A percentile compares a stretch with the other conserved stretches of the same genome.
Conservation (phyloP, 169 alveolate species). For the Plasmodium vivax region DNA sequence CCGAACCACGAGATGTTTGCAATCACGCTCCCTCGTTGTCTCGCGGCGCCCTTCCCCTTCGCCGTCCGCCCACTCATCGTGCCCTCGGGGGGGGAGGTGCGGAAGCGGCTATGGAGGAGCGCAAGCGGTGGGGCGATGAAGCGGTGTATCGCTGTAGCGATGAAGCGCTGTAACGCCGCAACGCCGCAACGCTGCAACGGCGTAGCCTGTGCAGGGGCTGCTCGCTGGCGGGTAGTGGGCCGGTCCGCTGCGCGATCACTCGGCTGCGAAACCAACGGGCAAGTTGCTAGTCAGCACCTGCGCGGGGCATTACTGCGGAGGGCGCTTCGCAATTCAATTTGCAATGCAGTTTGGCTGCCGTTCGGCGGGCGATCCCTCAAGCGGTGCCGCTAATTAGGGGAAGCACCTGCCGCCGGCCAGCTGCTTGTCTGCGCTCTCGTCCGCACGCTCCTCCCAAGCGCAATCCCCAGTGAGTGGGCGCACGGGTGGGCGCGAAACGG, state of each 20-base stretch:
- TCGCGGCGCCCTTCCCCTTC: background rate
- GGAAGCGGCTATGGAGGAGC: too few relatives aligned
- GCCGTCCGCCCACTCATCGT: background rate
- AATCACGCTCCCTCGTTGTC: background rate
- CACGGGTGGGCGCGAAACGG: background rate
- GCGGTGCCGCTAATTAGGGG: too few relatives aligned
- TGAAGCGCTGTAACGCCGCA: too few relatives aligned
- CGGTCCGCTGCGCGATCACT: background rate
- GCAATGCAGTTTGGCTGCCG: too few relatives aligned
- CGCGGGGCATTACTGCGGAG: background rate
- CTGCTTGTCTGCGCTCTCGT: background rate
- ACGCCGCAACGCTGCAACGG: too few relatives aligned
- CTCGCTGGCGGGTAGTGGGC: background rate
- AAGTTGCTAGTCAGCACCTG: background rate
- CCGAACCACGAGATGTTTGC: conserved; percentile 1
- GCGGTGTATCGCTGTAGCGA: background rate
- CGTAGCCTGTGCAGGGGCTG: background rate
- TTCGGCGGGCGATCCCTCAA: background rate
- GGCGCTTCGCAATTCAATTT: too few relatives aligned
- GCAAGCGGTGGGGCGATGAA: too few relatives aligned
- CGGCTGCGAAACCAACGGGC: background rate
- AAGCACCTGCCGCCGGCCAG: too few relatives aligned
- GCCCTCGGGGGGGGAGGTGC: background rate
- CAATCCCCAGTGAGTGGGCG: background rate
- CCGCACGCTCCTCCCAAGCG: background rate